These are phyloP conservation scores for Arthrobotrys musiformis DNA, from an alignment of 2,329 filamentous ascomycete species.

Conservation along the genomic window DNA sequence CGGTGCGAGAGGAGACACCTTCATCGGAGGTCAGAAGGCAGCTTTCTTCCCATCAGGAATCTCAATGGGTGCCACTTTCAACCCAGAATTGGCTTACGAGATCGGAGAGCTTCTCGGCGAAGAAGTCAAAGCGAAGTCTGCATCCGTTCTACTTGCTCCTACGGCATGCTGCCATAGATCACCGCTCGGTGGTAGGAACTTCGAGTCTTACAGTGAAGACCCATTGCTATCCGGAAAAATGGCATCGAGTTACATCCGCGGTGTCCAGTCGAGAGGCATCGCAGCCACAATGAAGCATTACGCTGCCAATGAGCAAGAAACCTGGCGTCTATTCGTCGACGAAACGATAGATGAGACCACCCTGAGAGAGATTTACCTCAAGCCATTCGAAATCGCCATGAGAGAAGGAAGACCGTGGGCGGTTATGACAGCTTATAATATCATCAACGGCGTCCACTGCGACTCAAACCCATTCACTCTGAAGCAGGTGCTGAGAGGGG, in stretches of 20 bases:
- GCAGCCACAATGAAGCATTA: conserved; percentile 81
- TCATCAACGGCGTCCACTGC: conserved; percentile 70
- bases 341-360: conserved; percentile 73
- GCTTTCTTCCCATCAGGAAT: conserved; percentile 57
- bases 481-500: conserved; percentile 60
- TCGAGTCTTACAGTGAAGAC: conserved; percentile 84
- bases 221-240: conserved; percentile 75
- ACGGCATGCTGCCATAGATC: conserved; percentile 80
- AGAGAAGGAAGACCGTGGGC: conserved; percentile 76
- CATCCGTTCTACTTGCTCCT: conserved; percentile 71
- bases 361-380: conserved; percentile 77
- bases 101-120: conserved; percentile 59
- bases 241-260: conserved; percentile 70
- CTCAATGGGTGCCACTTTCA: conserved; percentile 60
- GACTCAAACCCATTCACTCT: conserved; percentile 61
- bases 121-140: conserved; percentile 61
- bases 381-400: conserved; percentile 78
- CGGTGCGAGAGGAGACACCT: conserved; percentile 58
- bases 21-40: conserved; percentile 55
- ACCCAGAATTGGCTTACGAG: conserved; percentile 58
- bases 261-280: conserved; percentile 74
- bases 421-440: conserved; percentile 76
- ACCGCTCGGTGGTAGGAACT: conserved; percentile 84
- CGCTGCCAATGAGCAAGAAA: conserved; percentile 78
- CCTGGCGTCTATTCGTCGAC: conserved; percentile 73